These are phyloP conservation scores for Alternaria incomplexa DNA, from an alignment of 2,329 filamentous ascomycete species.

Conservation along the genomic window DNA sequence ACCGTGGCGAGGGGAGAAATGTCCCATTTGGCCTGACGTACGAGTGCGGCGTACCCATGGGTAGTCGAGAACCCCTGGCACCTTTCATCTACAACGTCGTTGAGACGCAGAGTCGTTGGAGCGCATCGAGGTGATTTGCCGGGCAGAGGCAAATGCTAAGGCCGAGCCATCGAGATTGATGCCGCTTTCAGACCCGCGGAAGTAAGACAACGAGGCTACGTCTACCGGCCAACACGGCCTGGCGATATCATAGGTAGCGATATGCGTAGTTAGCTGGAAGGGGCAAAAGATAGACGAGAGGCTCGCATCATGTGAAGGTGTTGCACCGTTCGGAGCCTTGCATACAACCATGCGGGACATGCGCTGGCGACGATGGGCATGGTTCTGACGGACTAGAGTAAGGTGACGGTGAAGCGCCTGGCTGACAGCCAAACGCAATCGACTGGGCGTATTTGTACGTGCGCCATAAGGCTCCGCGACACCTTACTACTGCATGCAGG, in stretches of 20 bases:
- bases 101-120: background rate
- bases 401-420: slow-evolving; percentile 10
- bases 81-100: background rate
- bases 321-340: slow-evolving; percentile 12
- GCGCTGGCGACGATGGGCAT: slow-evolving; percentile 13
- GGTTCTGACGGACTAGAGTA: slow-evolving; percentile 9
- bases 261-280: slow-evolving; percentile 22
- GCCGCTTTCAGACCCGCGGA: background rate
- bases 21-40: background rate
- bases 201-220: background rate
- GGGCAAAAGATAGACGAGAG: slow-evolving; percentile 18
- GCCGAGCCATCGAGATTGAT: background rate
- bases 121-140: background rate
- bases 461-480: slow-evolving; percentile 15
- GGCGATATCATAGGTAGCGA: slow-evolving; percentile 1
- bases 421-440: slow-evolving; percentile 15
- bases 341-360: slow-evolving; percentile 13
- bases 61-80: background rate
- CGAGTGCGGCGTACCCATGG: background rate
- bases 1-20: background rate
- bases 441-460: slow-evolving; percentile 5
- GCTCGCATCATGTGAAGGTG: slow-evolving; percentile 14
- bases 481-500: slow-evolving; percentile 22
- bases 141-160: background rate
- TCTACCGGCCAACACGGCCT: slow-evolving; percentile 1